Evolutionary conservation across 371 early-diverging fungal genomes (phyloP).

Genomic region (Umbelopsis sp.): DNA sequence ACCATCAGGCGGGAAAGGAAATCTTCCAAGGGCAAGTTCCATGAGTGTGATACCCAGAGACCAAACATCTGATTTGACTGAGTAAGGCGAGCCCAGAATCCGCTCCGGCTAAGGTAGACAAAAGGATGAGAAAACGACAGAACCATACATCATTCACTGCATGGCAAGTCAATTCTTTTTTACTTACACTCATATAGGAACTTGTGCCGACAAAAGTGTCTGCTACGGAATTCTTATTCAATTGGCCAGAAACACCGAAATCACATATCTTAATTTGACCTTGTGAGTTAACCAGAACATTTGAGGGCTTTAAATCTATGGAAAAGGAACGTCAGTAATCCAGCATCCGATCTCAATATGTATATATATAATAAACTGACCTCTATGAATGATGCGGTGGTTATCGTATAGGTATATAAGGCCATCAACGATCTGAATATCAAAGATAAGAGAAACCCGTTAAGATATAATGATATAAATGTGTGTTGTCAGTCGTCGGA

Average conservation of each 20-base stretch:
- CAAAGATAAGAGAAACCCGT: no score
- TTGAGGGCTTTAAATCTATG: slow-evolving; percentile 73
- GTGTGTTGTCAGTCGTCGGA: not conserved
- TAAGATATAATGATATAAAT: no score
- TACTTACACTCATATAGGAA: slow-evolving; percentile 82
- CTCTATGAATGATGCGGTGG: slow-evolving; percentile 82
- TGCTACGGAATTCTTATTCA: slow-evolving; percentile 71
- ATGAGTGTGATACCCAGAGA: slow-evolving; percentile 85
- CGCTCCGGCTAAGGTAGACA: slow-evolving; percentile 76
- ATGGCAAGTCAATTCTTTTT: not conserved
- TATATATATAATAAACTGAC: slow-evolving; percentile 25
- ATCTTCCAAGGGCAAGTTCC: slow-evolving; percentile 84
- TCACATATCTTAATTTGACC: slow-evolving; percentile 85
- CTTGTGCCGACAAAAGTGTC: slow-evolving; percentile 86
- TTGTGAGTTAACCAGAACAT: slow-evolving; percentile 69
- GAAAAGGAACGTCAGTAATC: not conserved
- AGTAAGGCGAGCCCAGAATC: slow-evolving; percentile 82
- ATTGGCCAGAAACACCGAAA: slow-evolving; percentile 79
- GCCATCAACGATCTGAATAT: slow-evolving; percentile 56
- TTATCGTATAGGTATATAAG: slow-evolving; percentile 74
- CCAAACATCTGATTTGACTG: slow-evolving; percentile 91
- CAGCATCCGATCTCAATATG: not conserved
- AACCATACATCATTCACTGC: no score
- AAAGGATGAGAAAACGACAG: no score
- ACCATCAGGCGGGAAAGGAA: slow-evolving; percentile 80